A percentile compares a stretch with the other conserved stretches of the same genome.
Evolutionary conservation across 2,329 filamentous ascomycete species (phyloP).

Genomic region (Colletotrichum falcatum): DNA sequence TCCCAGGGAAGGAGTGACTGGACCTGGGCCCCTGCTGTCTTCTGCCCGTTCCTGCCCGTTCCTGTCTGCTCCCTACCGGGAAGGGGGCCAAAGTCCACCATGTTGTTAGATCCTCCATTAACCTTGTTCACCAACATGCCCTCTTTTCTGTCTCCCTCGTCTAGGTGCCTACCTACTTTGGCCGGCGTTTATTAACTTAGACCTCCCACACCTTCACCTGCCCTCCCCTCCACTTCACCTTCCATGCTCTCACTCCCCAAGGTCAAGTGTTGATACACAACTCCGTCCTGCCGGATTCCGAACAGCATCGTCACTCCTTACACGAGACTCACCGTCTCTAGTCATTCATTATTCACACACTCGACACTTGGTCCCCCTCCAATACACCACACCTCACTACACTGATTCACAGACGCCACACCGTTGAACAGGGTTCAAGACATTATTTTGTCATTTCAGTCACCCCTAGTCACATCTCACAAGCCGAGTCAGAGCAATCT

Average conservation of each 20-base stretch:
- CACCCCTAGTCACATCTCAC: constrained; percentile 22
- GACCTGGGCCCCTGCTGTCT: background rate
- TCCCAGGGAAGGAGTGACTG: constrained; percentile 11
- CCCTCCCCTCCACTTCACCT: background rate
- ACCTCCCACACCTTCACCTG: constrained; percentile 20
- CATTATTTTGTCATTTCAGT: constrained; percentile 16
- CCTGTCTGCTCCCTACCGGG: background rate
- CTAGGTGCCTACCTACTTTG: background rate
- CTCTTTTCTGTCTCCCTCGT: constrained; percentile 15
- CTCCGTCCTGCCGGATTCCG: constrained; percentile 20
- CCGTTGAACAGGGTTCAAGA: constrained; percentile 35
- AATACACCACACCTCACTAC: constrained; percentile 6
- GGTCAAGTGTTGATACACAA: constrained; percentile 26
- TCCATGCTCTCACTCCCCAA: constrained; percentile 1
- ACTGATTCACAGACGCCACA: constrained; percentile 31
- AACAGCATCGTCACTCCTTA: constrained; percentile 39
- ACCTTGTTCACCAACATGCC: constrained; percentile 27
- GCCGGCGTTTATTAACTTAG: constrained; percentile 25
- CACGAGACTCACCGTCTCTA: constrained; percentile 17
- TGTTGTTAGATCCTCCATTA: background rate
- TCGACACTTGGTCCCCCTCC: constrained; percentile 13
- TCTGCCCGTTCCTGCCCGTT: background rate
- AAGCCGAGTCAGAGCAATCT: constrained; percentile 36
- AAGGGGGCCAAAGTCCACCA: constrained; percentile 10
- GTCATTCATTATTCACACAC: constrained; percentile 39